A percentile compares a stretch with the other conserved stretches of the same genome.
phyloP scores from a whole-genome alignment of 768 basidiomycete genomes.

The Mycena kentingensis region DNA sequence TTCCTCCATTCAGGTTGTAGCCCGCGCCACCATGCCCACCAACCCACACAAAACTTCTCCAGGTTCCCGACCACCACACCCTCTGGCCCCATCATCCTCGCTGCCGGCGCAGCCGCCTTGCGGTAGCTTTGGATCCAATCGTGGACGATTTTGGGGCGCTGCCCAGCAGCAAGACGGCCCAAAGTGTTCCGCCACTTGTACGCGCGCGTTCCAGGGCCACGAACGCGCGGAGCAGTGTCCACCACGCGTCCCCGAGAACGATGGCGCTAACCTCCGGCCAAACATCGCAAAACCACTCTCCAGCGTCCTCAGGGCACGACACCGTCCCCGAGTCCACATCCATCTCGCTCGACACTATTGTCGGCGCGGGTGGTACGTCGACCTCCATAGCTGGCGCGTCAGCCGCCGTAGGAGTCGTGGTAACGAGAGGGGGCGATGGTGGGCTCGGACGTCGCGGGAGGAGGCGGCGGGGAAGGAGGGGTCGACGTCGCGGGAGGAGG shows the following conservation, averaged over 20 bases:
- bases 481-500: no score
- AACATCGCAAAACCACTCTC: neutral
- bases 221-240: neutral
- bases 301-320: neutral
- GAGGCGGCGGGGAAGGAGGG: no score
- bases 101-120: neutral
- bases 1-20: neutral
- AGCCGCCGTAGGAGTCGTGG: no score
- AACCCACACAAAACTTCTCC: neutral
- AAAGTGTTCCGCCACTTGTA: neutral
- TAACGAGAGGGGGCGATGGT: no score
- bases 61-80: neutral
- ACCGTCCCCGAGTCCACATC: neutral
- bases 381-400: neutral
- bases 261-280: neutral
- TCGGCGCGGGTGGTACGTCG: neutral
- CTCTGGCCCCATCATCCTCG: no score
- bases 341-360: neutral
- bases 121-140: neutral
- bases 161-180: neutral
- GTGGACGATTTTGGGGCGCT: neutral
- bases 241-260: neutral
- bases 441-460: no score
- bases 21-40: neutral
- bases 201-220: neutral